Conservation (phyloP, 805 yeast species). For the Cyberlindnera mississippiensis region DNA sequence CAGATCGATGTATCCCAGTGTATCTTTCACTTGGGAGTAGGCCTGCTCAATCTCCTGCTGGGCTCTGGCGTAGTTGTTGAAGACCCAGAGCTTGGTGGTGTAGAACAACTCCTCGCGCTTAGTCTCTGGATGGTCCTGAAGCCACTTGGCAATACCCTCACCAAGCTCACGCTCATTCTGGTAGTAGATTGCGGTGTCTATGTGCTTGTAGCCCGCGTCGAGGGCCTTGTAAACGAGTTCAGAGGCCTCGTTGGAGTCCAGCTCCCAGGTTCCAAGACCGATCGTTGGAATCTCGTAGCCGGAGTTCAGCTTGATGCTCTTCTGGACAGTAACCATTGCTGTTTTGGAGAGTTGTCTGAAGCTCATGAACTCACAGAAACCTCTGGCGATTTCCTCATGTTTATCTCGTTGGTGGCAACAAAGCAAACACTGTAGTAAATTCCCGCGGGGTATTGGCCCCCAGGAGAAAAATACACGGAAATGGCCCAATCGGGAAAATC, state of each 20-base stretch:
- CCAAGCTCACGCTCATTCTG: constrained; percentile 60
- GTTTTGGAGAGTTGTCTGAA: too few relatives aligned
- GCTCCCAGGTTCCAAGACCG: constrained; percentile 51
- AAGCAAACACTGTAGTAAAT: too few relatives aligned
- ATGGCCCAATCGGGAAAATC: too few relatives aligned
- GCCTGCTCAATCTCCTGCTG: constrained; percentile 55
- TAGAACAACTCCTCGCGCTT: constrained; percentile 53
- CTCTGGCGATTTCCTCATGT: too few relatives aligned
- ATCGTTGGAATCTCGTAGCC: constrained; percentile 54
- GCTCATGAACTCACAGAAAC: too few relatives aligned
- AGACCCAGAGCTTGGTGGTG: constrained; percentile 74
- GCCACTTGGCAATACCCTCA: constrained; percentile 52
- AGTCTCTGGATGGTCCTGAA: constrained; percentile 41
- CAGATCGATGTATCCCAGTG: constrained; percentile 66
- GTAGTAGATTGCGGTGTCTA: constrained; percentile 71
- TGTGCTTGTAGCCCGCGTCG: constrained; percentile 63
- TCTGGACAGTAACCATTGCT: constrained; percentile 7
- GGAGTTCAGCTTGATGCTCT: constrained; percentile 38
- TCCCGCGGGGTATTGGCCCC: too few relatives aligned
- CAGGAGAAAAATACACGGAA: too few relatives aligned
- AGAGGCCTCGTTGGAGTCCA: constrained; percentile 36
- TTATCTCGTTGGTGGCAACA: too few relatives aligned
- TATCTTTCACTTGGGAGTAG: constrained; percentile 43
- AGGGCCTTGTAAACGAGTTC: constrained; percentile 54
- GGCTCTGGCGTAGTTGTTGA: constrained; percentile 42